Percentiles rank a stretch among this genome's conserved stretches.
These are phyloP conservation scores for Kwoniella europaea DNA, from an alignment of 768 basidiomycete genomes.

Conservation along the genomic window DNA sequence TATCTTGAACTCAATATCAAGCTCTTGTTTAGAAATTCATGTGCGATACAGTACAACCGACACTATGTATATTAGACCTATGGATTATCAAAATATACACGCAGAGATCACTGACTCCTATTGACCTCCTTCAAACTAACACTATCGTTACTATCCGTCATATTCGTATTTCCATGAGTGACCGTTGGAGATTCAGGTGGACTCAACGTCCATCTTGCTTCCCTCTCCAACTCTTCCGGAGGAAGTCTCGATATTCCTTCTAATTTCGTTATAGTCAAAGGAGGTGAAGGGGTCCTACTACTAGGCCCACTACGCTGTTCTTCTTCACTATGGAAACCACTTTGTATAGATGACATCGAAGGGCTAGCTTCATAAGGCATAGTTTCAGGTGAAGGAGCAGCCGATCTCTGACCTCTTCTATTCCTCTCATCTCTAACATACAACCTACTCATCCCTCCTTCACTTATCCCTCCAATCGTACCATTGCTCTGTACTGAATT, in stretches of 20 bases:
- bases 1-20: too few relatives aligned
- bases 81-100: too few relatives aligned
- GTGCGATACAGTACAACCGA: too few relatives aligned
- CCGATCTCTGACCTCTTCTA: constrained; percentile 7
- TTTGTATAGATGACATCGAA: background rate
- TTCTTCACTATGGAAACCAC: background rate
- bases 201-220: constrained; percentile 26
- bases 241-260: constrained; percentile 7
- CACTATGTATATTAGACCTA: too few relatives aligned
- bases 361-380: constrained; percentile 3
- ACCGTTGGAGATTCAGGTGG: constrained; percentile 22
- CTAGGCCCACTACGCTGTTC: background rate
- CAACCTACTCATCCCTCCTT: background rate
- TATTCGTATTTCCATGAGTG: background rate
- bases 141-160: constrained; percentile 8
- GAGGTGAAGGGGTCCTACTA: constrained; percentile 4
- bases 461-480: background rate
- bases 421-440: constrained; percentile 14
- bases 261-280: background rate
- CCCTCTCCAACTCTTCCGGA: constrained; percentile 15
- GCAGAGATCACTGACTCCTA: background rate
- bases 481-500: background rate
- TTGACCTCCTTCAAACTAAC: constrained; percentile 15
- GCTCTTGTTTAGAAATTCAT: too few relatives aligned
- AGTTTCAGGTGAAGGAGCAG: constrained; percentile 24